These are phyloP conservation scores for Paspalum vaginatum DNA, from an alignment of 176 grass and related monocot species.

Conservation along the genomic window DNA sequence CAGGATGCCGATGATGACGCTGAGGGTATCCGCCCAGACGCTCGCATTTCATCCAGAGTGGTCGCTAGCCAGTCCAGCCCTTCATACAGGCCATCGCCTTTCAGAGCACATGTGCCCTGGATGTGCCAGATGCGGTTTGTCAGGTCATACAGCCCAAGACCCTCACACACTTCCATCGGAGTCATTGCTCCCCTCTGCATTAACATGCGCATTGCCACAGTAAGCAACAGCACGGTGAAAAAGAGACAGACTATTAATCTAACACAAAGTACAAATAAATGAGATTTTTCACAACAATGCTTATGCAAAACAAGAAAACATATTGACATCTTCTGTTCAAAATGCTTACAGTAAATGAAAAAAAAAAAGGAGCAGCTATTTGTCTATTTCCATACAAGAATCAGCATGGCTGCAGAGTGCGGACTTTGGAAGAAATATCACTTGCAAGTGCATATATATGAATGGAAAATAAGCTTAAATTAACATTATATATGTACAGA, in stretches of 20 bases:
- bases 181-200: conserved; percentile 89
- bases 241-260: neutral
- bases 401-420: neutral
- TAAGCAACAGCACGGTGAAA: neutral
- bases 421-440: neutral
- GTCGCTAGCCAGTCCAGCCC: conserved; percentile 91
- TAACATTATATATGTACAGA: neutral
- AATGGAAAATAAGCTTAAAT: neutral
- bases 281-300: neutral
- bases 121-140: conserved; percentile 90
- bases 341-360: neutral
- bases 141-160: conserved; percentile 83
- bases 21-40: conserved; percentile 61
- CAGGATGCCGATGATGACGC: conserved; percentile 52
- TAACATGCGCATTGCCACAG: neutral
- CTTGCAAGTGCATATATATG: neutral
- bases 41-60: conserved; percentile 74
- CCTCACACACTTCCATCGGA: conserved; percentile 92
- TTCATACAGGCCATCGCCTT: conserved; percentile 90
- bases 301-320: neutral
- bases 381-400: neutral
- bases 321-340: neutral
- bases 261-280: neutral
- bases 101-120: conserved; percentile 84
- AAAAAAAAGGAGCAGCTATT: neutral